Percentiles rank a stretch among this genome's conserved stretches.
These are phyloP conservation scores for Paraurostyla sp. DNA, from an alignment of 73 alveolate species.

Conservation along the genomic window DNA sequence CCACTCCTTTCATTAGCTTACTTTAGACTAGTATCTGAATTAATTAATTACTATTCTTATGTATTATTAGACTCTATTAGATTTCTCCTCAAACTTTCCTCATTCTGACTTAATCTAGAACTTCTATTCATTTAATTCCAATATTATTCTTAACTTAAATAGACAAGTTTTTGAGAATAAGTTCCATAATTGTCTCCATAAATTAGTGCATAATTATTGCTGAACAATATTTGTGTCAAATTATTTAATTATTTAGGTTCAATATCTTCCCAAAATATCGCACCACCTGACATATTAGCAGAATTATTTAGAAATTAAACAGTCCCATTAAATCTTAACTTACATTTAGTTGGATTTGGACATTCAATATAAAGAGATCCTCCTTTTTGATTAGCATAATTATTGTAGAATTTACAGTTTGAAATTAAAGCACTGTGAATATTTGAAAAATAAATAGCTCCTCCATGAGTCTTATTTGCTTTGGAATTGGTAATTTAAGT, in stretches of 20 bases:
- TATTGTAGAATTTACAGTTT: too few species aligned
- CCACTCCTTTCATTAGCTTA: background rate
- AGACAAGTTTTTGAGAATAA: background rate
- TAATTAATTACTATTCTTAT: background rate
- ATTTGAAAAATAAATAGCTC: too few species aligned
- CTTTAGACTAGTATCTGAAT: background rate
- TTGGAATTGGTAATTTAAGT: too few species aligned
- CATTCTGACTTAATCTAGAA: too few species aligned
- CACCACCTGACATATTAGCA: conserved; percentile 66
- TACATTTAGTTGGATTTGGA: background rate
- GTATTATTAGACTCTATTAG: too few species aligned
- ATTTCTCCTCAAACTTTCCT: too few species aligned
- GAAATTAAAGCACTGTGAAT: too few species aligned
- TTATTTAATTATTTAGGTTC: conserved; percentile 20
- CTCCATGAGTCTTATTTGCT: too few species aligned
- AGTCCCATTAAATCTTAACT: background rate
- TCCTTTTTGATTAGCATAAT: too few species aligned
- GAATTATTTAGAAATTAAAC: background rate
- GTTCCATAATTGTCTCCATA: conserved; percentile 40
- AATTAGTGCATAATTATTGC: conserved; percentile 4
- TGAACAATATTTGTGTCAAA: background rate
- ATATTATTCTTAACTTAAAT: too few species aligned
- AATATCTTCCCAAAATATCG: conserved; percentile 56
- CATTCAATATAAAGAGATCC: background rate
- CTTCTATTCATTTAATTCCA: too few species aligned